A percentile compares a stretch with the other conserved stretches of the same genome.
Evolutionary conservation across 176 grass and related monocot species (phyloP).

Genomic region (Aegilops longissima): DNA sequence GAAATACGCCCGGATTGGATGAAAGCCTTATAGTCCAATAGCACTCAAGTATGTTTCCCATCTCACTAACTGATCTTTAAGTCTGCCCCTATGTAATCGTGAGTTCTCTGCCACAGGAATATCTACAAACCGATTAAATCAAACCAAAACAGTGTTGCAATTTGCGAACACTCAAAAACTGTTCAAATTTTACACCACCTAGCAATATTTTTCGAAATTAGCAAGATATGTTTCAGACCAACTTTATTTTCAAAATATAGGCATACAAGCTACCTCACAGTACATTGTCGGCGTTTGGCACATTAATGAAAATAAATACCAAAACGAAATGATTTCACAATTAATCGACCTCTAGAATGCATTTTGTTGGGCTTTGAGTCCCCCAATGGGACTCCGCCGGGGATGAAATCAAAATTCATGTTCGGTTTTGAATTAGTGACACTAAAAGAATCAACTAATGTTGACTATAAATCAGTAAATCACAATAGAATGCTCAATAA

Average conservation of each 20-base stretch:
- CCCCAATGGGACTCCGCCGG: too few species aligned
- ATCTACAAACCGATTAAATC: not conserved
- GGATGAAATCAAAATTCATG: too few species aligned
- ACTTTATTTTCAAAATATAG: slow-evolving; percentile 6
- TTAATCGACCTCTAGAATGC: too few species aligned
- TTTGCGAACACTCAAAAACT: not conserved
- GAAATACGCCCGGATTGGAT: not conserved
- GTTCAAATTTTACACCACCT: not conserved
- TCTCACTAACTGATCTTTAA: not conserved
- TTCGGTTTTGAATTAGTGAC: too few species aligned
- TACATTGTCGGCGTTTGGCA: not conserved
- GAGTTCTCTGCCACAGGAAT: not conserved
- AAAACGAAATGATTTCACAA: not conserved
- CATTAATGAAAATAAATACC: slow-evolving; percentile 23
- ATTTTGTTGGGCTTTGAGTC: too few species aligned
- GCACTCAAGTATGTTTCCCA: not conserved
- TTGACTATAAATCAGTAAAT: not conserved
- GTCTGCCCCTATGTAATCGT: not conserved
- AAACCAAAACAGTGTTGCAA: not conserved
- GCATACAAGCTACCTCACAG: not conserved
- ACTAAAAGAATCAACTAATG: not conserved
- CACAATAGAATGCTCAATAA: not conserved
- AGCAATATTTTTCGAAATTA: not conserved
- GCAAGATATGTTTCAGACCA: not conserved
- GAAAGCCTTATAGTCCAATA: not conserved